These are phyloP conservation scores for Lolium rigidum DNA, from an alignment of 176 grass and related monocot genomes.

Conservation along the genomic window DNA sequence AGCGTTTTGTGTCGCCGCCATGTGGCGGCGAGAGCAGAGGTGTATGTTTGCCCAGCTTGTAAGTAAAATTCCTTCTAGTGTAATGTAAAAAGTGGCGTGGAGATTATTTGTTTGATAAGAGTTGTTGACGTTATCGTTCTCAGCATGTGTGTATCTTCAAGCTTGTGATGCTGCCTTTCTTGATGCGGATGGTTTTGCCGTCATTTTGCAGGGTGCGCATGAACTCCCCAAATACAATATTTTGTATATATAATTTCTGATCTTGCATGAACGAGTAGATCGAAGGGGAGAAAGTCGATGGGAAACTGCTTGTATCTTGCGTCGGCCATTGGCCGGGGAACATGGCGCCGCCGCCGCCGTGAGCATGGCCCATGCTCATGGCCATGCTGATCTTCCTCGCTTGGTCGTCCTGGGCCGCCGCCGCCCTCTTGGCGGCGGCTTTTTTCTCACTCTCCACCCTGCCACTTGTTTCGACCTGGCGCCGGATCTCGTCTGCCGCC, in stretches of 20 bases:
- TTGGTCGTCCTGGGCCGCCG: too few relatives aligned
- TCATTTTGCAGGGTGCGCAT: background rate
- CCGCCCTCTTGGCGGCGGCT: too few relatives aligned
- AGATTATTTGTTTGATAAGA: background rate
- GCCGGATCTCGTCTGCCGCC: too few relatives aligned
- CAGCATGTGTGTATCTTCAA: background rate
- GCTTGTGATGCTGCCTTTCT: background rate
- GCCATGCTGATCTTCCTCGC: too few relatives aligned
- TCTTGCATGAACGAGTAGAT: too few relatives aligned
- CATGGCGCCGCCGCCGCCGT: too few relatives aligned
- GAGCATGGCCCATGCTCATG: too few relatives aligned
- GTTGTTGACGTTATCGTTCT: background rate
- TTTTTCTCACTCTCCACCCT: too few relatives aligned
- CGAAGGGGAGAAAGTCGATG: too few relatives aligned
- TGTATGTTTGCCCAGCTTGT: background rate
- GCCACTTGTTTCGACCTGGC: too few relatives aligned
- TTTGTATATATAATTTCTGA: background rate
- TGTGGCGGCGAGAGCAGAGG: background rate
- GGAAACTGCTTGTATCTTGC: too few relatives aligned
- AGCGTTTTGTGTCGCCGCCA: background rate
- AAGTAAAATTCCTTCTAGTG: slow-evolving; percentile 12
- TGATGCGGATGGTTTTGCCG: background rate
- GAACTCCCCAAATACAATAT: background rate
- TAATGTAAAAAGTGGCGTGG: background rate
- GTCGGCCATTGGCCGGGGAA: too few relatives aligned